These are phyloP conservation scores for Phaffomyces antillensis DNA, from an alignment of 805 yeast species.

Conservation along the genomic window DNA sequence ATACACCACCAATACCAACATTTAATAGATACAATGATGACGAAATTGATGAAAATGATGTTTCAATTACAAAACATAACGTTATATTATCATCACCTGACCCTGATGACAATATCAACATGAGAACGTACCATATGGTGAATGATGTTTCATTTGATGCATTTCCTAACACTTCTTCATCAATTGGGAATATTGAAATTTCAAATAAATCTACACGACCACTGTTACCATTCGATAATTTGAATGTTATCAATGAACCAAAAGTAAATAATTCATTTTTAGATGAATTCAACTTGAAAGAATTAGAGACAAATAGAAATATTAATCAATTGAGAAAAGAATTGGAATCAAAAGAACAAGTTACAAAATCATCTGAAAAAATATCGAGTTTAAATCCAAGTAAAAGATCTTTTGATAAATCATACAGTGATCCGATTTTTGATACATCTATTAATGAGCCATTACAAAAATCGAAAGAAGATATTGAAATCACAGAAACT, in stretches of 20 bases:
- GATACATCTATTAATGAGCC: not conserved
- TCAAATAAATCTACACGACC: not conserved
- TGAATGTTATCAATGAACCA: not conserved
- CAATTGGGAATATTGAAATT: not conserved
- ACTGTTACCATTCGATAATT: not conserved
- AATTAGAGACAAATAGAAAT: not conserved
- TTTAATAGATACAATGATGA: not conserved
- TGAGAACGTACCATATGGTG: not conserved
- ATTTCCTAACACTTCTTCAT: not conserved
- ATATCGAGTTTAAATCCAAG: not conserved
- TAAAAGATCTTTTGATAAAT: not conserved
- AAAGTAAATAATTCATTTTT: not conserved
- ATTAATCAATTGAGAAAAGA: not conserved
- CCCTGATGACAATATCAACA: not conserved
- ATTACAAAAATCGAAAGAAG: not conserved
- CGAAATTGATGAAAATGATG: not conserved
- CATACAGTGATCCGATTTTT: constrained; percentile 1
- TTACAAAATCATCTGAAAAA: not conserved
- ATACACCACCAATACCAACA: too few species aligned
- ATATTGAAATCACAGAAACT: not conserved
- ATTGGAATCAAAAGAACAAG: not conserved
- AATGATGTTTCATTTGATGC: not conserved
- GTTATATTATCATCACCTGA: constrained; percentile 3
- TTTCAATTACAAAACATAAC: not conserved
- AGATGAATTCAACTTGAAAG: not conserved